Conservation (phyloP, 495 filamentous ascomycete species). For the Thermothielavioides terrestris region DNA sequence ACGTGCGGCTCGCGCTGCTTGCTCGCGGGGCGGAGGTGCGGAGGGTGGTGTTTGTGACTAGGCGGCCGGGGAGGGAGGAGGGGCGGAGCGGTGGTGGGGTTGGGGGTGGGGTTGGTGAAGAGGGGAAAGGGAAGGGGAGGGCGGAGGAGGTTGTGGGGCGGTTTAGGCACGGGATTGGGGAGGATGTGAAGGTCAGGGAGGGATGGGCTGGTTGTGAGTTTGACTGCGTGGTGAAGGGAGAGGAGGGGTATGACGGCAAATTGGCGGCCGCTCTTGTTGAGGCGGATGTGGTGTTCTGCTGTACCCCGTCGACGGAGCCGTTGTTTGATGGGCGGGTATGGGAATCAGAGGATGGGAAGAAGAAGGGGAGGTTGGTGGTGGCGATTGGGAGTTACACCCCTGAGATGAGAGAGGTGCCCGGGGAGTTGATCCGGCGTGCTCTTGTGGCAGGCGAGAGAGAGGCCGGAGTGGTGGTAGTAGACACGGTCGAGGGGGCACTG, state of each 20-base stretch:
- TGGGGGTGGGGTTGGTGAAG: too few species aligned
- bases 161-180: slow-evolving; percentile 46
- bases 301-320: slow-evolving; percentile 40
- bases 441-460: slow-evolving; percentile 44
- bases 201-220: slow-evolving; percentile 55
- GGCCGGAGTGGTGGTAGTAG: slow-evolving; percentile 53
- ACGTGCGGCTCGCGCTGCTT: slow-evolving; percentile 71
- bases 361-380: slow-evolving; percentile 67
- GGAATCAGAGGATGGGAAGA: slow-evolving; percentile 59
- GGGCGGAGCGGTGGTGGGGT: slow-evolving; percentile 47
- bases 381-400: slow-evolving; percentile 78
- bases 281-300: slow-evolving; percentile 73
- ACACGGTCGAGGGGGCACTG: slow-evolving; percentile 54
- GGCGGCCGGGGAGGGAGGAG: not conserved
- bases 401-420: slow-evolving; percentile 79
- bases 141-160: slow-evolving; percentile 44
- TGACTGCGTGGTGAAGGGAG: slow-evolving; percentile 58
- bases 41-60: slow-evolving; percentile 70
- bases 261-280: slow-evolving; percentile 57
- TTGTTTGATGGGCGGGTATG: slow-evolving; percentile 45
- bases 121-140: too few species aligned
- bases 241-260: slow-evolving; percentile 61
- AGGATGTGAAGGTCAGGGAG: slow-evolving; percentile 44
- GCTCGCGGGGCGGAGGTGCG: slow-evolving; percentile 64
- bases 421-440: slow-evolving; percentile 62